These are phyloP conservation scores for Dendryphion nanum DNA, from an alignment of 2,329 filamentous ascomycete species.

Conservation along the genomic window DNA sequence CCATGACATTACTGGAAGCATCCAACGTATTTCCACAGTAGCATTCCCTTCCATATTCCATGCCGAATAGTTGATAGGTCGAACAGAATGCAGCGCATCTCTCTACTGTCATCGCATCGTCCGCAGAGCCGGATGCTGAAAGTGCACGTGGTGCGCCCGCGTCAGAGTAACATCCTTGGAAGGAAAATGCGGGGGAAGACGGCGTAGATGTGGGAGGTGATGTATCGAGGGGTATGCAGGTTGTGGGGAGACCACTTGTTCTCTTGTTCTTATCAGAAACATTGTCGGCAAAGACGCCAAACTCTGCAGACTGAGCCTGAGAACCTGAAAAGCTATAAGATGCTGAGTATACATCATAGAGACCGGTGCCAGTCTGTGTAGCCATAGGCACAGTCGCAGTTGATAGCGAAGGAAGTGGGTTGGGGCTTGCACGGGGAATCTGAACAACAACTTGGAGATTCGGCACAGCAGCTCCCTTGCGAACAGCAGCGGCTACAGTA, in stretches of 20 bases:
- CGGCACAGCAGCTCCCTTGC: slow-evolving; percentile 10
- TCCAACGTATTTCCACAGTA: slow-evolving; percentile 8
- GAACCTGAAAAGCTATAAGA: slow-evolving; percentile 15
- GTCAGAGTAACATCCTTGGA: slow-evolving; percentile 23
- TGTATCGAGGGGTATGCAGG: slow-evolving; percentile 14
- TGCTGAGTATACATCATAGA: slow-evolving; percentile 25
- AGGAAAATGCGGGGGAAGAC: slow-evolving; percentile 10
- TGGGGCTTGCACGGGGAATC: slow-evolving; percentile 17
- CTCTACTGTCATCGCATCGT: slow-evolving; percentile 18
- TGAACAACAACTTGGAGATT: slow-evolving; percentile 21
- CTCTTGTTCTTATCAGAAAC: slow-evolving; percentile 20
- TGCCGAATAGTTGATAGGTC: slow-evolving; percentile 19
- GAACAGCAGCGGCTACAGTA: slow-evolving; percentile 25
- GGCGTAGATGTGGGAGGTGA: slow-evolving; percentile 7
- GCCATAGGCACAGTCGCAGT: slow-evolving; percentile 23
- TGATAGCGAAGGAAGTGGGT: slow-evolving; percentile 22
- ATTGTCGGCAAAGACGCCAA: slow-evolving; percentile 20
- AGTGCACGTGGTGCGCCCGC: slow-evolving; percentile 13
- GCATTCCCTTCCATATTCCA: slow-evolving; percentile 17
- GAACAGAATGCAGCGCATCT: slow-evolving; percentile 20
- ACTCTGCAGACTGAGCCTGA: slow-evolving; percentile 13
- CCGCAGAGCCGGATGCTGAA: slow-evolving; percentile 7
- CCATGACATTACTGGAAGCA: slow-evolving; percentile 2
- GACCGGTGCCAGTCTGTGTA: slow-evolving; percentile 19
- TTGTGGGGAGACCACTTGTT: slow-evolving; percentile 9